Percentiles rank a stretch among this genome's conserved stretches.
phyloP scores from a whole-genome alignment of 345 rosid species.

The Populus nigra region DNA sequence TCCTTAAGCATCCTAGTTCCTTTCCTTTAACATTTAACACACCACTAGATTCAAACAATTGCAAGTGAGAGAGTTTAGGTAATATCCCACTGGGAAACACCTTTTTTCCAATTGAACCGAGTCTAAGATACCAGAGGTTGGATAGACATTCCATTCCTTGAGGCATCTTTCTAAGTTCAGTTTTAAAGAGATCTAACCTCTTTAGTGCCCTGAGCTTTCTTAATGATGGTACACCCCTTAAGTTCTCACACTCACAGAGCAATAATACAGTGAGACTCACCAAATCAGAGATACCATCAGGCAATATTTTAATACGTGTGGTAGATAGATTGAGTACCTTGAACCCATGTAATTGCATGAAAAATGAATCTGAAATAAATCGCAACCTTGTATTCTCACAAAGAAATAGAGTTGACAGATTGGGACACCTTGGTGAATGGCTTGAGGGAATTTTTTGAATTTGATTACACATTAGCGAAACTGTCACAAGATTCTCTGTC shows the following conservation, averaged over 20 bases:
- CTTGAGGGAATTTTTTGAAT: not conserved
- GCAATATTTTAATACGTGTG: too few relatives aligned
- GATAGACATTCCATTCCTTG: slow-evolving; percentile 13
- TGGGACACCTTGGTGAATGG: slow-evolving; percentile 6
- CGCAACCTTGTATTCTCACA: too few relatives aligned
- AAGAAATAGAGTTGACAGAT: too few relatives aligned
- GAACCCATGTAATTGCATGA: too few relatives aligned
- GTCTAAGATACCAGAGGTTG: too few relatives aligned
- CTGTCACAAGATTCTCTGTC: slow-evolving; percentile 11
- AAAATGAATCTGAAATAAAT: too few relatives aligned
- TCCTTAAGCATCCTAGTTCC: not conserved
- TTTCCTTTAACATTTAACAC: not conserved
- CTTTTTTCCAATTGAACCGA: too few relatives aligned
- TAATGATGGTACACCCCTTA: slow-evolving; percentile 18
- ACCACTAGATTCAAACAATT: not conserved
- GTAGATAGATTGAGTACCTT: too few relatives aligned
- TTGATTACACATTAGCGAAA: not conserved
- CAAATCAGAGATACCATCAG: too few relatives aligned
- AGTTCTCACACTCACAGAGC: too few relatives aligned
- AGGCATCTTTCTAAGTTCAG: slow-evolving; percentile 6
- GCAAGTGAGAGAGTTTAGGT: not conserved
- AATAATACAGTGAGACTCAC: too few relatives aligned
- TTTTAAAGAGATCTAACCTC: slow-evolving; percentile 3
- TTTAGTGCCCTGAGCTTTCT: slow-evolving; percentile 8
- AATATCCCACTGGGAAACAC: too few relatives aligned